Evolutionary conservation across 371 early-diverging fungal genomes (phyloP).

Genomic region (Mortierella sp.): DNA sequence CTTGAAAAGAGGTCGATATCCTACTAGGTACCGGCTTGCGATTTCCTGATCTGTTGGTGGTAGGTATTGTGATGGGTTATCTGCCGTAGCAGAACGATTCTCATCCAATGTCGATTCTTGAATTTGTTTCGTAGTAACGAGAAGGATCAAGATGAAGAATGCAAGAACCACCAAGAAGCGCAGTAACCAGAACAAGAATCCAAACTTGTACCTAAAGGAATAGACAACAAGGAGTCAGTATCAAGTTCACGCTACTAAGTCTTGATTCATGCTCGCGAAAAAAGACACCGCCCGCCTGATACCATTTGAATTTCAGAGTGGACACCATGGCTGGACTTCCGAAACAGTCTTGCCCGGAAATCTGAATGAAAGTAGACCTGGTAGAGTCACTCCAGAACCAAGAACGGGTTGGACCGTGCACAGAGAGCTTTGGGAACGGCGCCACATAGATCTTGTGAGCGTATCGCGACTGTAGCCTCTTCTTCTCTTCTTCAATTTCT

Average conservation of each 20-base stretch:
- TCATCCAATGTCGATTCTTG: neutral
- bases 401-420: slow-evolving; percentile 13
- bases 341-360: slow-evolving; percentile 45
- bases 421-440: slow-evolving; percentile 43
- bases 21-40: slow-evolving; percentile 7
- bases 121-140: slow-evolving; percentile 30
- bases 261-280: neutral
- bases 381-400: slow-evolving; percentile 12
- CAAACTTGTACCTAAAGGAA: slow-evolving; percentile 39
- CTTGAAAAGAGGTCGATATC: slow-evolving; percentile 28
- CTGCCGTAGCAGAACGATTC: too few relatives aligned
- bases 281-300: neutral
- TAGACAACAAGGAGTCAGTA: neutral
- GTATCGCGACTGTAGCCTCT: neutral
- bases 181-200: slow-evolving; percentile 18
- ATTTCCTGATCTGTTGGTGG: neutral
- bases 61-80: too few relatives aligned
- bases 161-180: slow-evolving; percentile 11
- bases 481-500: slow-evolving; percentile 12
- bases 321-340: slow-evolving; percentile 52
- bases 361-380: slow-evolving; percentile 24
- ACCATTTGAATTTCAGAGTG: slow-evolving; percentile 44
- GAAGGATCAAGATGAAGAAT: slow-evolving; percentile 14
- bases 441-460: slow-evolving; percentile 38
- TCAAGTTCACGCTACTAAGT: neutral